Evolutionary conservation across 2,329 filamentous ascomycete species (phyloP).

Genomic region (Trichoderma guizhouense): DNA sequence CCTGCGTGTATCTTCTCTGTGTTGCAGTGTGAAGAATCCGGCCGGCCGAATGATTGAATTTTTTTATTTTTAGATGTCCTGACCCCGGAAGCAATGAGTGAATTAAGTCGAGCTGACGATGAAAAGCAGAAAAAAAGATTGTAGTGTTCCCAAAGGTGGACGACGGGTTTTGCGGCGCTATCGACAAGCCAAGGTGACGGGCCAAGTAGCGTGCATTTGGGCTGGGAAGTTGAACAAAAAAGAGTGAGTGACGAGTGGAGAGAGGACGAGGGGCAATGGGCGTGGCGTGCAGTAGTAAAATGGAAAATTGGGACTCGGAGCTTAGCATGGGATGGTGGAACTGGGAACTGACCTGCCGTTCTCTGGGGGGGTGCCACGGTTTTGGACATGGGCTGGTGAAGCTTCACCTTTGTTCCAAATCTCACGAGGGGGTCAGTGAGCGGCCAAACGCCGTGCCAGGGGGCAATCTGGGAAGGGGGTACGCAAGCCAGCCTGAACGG

Average conservation of each 20-base stretch:
- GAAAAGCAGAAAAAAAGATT: slow-evolving; percentile 12
- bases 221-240: slow-evolving; percentile 11
- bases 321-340: slow-evolving; percentile 13
- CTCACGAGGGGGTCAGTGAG: slow-evolving; percentile 11
- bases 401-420: slow-evolving; percentile 15
- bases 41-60: slow-evolving; percentile 15
- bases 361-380: slow-evolving; percentile 14
- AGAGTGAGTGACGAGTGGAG: slow-evolving; percentile 16
- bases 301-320: slow-evolving; percentile 17
- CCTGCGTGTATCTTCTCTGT: slow-evolving; percentile 4
- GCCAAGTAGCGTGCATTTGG: slow-evolving; percentile 19
- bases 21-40: slow-evolving; percentile 12
- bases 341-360: slow-evolving; percentile 15
- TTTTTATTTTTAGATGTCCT: slow-evolving; percentile 13
- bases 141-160: slow-evolving; percentile 8
- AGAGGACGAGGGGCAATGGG: slow-evolving; percentile 14
- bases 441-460: slow-evolving; percentile 8
- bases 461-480: slow-evolving; percentile 15
- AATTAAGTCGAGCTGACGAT: slow-evolving; percentile 10
- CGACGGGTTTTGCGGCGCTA: slow-evolving; percentile 16
- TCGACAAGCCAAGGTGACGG: slow-evolving; percentile 20
- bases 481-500: neutral
- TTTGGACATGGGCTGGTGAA: slow-evolving; percentile 17
- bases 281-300: slow-evolving; percentile 20
- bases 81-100: slow-evolving; percentile 9